Percentiles rank a stretch among this genome's conserved stretches.
Evolutionary conservation across 257 asterid species (phyloP).

Genomic region (Solanum medicagineum): DNA sequence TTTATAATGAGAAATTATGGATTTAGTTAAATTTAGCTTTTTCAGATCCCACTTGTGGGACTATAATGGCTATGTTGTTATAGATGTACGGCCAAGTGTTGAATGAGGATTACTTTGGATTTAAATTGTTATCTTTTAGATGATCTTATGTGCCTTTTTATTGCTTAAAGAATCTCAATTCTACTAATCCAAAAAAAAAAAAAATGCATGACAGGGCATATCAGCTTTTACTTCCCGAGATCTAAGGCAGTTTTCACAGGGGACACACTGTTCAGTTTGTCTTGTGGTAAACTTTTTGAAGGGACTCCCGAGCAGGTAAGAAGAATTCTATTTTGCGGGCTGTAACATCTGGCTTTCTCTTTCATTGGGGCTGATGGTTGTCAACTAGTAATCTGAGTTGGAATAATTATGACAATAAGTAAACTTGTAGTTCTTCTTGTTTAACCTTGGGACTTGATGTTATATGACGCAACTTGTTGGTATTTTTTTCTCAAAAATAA

Average conservation of each 20-base stretch:
- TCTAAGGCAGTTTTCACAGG: conserved; percentile 83
- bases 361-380: neutral
- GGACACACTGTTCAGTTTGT: conserved; percentile 89
- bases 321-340: neutral
- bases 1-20: neutral
- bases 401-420: neutral
- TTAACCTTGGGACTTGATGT: neutral
- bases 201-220: conserved; percentile 47
- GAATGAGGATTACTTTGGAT: neutral
- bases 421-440: neutral
- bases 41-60: neutral
- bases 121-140: neutral
- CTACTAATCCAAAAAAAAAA: neutral
- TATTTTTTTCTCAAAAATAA: neutral
- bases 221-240: conserved; percentile 83
- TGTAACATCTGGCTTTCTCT: neutral
- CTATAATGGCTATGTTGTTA: neutral
- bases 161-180: neutral
- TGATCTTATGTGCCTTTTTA: neutral
- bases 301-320: conserved; percentile 87
- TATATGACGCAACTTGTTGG: neutral
- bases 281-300: conserved; percentile 92
- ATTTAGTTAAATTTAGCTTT: neutral
- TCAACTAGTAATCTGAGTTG: neutral
- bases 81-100: neutral